phyloP scores from a whole-genome alignment of 805 yeast species.

The Monosporozyma yasuniensis region DNA sequence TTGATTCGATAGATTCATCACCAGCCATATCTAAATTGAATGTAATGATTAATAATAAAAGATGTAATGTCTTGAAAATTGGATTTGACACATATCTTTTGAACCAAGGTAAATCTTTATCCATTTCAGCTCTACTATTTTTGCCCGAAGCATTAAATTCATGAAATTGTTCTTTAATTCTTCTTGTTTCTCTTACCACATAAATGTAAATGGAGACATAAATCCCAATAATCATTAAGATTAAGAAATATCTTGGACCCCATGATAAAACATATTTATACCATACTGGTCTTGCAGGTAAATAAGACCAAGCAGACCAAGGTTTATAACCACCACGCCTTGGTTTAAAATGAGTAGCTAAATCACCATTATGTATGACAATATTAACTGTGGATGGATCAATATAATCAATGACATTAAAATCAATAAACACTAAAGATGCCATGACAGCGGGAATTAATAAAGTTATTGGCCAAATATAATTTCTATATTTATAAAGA shows the following conservation, averaged over 20 bases:
- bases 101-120: neutral
- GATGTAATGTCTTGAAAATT: neutral
- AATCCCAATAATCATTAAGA: constrained; percentile 51
- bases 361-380: constrained; percentile 19
- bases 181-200: constrained; percentile 53
- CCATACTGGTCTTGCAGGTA: constrained; percentile 68
- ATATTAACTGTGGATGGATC: constrained; percentile 15
- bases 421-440: constrained; percentile 55
- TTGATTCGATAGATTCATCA: constrained; percentile 8
- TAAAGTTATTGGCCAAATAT: constrained; percentile 50
- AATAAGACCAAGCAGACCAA: constrained; percentile 66
- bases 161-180: constrained; percentile 34
- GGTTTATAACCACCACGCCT: constrained; percentile 47
- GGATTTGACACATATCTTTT: neutral
- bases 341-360: constrained; percentile 12
- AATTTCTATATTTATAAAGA: constrained; percentile 46
- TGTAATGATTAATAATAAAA: constrained; percentile 14
- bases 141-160: neutral
- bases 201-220: constrained; percentile 66
- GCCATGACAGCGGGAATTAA: constrained; percentile 61
- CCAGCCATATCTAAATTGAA: constrained; percentile 16
- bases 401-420: constrained; percentile 10
- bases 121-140: neutral
- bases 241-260: constrained; percentile 69
- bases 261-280: constrained; percentile 65